Evolutionary conservation across 202 grass and related monocot genomes (phyloP).

Genomic region (Zoysia matrella): DNA sequence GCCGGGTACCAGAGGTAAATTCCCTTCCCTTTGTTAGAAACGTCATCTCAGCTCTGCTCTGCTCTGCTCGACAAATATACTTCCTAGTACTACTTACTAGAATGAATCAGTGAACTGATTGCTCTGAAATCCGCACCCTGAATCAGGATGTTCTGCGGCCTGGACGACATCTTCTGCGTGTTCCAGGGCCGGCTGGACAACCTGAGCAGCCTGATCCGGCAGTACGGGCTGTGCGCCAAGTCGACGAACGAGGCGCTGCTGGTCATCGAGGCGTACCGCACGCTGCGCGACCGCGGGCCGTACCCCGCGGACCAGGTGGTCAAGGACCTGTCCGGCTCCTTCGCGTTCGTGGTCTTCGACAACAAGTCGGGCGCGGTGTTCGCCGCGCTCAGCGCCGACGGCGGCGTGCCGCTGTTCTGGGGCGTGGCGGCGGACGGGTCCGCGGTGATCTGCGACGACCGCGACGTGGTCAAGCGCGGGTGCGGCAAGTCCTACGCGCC

Average conservation of each 20-base stretch:
- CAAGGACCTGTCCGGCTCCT: slow-evolving; percentile 83
- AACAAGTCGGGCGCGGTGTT: slow-evolving; percentile 69
- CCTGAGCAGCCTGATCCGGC: slow-evolving; percentile 72
- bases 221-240: slow-evolving; percentile 77
- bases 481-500: slow-evolving; percentile 89
- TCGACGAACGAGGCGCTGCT: slow-evolving; percentile 80
- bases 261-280: slow-evolving; percentile 91
- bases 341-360: slow-evolving; percentile 95
- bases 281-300: slow-evolving; percentile 87
- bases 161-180: slow-evolving; percentile 88
- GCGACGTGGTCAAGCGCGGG: slow-evolving; percentile 58
- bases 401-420: slow-evolving; percentile 71
- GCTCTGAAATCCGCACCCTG: no score
- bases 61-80: no score
- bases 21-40: no score
- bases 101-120: no score
- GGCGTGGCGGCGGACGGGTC: slow-evolving; percentile 82
- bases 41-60: no score
- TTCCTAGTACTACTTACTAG: no score
- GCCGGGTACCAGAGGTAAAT: slow-evolving; percentile 46
- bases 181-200: slow-evolving; percentile 78
- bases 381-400: slow-evolving; percentile 71
- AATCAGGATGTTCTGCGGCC: slow-evolving; percentile 75
- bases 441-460: slow-evolving; percentile 86
- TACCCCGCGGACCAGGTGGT: slow-evolving; percentile 97